Evolutionary conservation across 2,329 filamentous ascomycete genomes (phyloP), one percentile per base, ranked within the genome.

Genomic region (Nemania sp.): DNA sequence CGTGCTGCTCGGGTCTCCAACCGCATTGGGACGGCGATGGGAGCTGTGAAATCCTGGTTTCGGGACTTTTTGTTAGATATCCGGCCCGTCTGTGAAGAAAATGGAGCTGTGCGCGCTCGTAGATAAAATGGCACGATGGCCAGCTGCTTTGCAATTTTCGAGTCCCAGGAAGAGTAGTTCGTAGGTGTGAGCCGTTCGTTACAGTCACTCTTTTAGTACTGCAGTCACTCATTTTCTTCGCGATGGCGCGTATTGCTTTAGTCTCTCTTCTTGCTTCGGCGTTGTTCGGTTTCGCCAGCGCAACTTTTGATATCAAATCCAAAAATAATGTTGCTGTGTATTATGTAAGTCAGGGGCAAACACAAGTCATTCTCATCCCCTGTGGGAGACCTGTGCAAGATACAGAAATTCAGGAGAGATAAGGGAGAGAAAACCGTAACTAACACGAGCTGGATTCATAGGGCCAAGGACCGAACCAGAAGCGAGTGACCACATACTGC

Each of bases 271-370:
- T 56, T 46, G 24, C 58, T n/a, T 60, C 57, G 36, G 41, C 52
- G 22, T 37, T 62, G 46, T 47, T 52, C 19, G 55, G 58, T 30
- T 33, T 60, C 15, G 63, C 48, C 14, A 51, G 55, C 11, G 65
- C 60, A 36, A 54, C 60, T 6, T 74, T 73, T 55, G 62, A 67
- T 50, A 59, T 66, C 24, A 58, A 47, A 4, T 69, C 69, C 0
- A 71, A 72, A 47, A 66, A 66, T 34, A 77, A 77, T 56, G 66
- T 76, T 28, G 74, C 68, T 6, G 67, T 76, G 3, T 77, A 77
- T 57, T 77, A 72, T 61, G 74, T 76, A 67, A 52, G 58, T 56
- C 23, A 3, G 8, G 65, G n/a, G 24, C 11, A 17, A 15, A 12
- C 4, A 8, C 24, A 40, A n/a, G 33, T 3, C 9, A 11, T 11